These are phyloP conservation scores for Mycena epipterygia DNA, from an alignment of 768 basidiomycete genomes.

Conservation along the genomic window DNA sequence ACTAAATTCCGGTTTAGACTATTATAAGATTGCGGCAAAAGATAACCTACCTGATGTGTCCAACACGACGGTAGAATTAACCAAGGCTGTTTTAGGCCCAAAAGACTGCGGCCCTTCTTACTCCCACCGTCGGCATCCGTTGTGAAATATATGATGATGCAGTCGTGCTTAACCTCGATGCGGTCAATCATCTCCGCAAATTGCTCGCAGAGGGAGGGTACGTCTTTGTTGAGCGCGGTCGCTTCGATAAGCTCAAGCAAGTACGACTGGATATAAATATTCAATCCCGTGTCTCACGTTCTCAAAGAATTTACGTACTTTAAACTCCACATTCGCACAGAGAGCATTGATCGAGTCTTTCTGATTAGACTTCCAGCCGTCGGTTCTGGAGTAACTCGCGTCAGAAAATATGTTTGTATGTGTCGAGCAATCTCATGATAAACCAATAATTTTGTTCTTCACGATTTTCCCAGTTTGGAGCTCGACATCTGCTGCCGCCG, in stretches of 20 bases:
- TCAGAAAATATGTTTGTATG: not conserved
- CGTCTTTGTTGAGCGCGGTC: constrained; percentile 22
- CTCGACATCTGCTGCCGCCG: constrained; percentile 13
- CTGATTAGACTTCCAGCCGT: constrained; percentile 7
- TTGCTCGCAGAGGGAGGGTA: not conserved
- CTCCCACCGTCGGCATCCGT: constrained; percentile 31
- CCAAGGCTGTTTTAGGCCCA: not conserved
- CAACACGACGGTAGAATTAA: constrained; percentile 23
- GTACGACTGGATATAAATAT: not conserved
- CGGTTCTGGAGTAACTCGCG: not conserved
- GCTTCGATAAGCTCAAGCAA: constrained; percentile 20
- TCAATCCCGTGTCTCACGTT: not conserved
- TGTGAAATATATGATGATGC: constrained; percentile 8
- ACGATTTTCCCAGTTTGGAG: not conserved
- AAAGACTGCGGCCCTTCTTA: constrained; percentile 22
- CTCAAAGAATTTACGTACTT: not conserved
- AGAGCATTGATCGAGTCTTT: constrained; percentile 3
- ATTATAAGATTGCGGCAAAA: not conserved
- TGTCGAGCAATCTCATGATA: not conserved
- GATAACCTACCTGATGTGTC: constrained; percentile 21
- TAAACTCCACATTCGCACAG: constrained; percentile 13
- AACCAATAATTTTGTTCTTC: not conserved
- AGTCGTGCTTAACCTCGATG: constrained; percentile 15
- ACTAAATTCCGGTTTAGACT: no score
- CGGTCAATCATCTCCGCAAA: constrained; percentile 20